phyloP scores from a whole-genome alignment of 768 basidiomycete species.

The Goffeauzyma gilvescens region DNA sequence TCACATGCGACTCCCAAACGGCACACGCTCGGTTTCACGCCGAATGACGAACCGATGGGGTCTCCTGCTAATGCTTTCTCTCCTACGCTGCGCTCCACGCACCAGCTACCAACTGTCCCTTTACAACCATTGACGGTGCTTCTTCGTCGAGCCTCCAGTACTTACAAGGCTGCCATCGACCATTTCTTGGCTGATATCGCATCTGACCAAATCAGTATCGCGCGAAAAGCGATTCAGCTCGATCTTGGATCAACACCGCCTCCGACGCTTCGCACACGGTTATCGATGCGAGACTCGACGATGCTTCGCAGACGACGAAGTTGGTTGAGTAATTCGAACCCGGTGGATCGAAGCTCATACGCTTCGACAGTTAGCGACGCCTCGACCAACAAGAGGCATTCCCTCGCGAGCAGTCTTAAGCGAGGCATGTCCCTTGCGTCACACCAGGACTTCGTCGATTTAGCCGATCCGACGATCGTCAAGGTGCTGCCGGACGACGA shows the following conservation, averaged over 20 bases:
- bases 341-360: not conserved
- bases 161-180: no score
- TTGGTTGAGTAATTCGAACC: slow-evolving; percentile 11
- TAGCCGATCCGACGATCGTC: not conserved
- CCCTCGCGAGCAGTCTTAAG: slow-evolving; percentile 7
- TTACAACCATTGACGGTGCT: no score
- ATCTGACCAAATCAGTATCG: not conserved
- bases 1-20: no score
- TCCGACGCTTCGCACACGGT: slow-evolving; percentile 11
- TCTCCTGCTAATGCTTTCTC: no score
- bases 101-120: no score
- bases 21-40: no score
- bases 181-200: no score
- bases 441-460: not conserved
- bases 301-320: slow-evolving; percentile 20
- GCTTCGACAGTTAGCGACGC: not conserved
- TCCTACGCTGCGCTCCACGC: no score
- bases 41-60: no score
- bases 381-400: slow-evolving; percentile 4
- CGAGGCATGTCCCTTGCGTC: slow-evolving; percentile 7
- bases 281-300: slow-evolving; percentile 17
- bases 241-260: not conserved
- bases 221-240: no score
- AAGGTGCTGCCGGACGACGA: no score
- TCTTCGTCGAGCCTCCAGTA: no score